These are phyloP conservation scores for Elaeis guineensis DNA, from an alignment of 176 grass and related monocot species.

Conservation along the genomic window DNA sequence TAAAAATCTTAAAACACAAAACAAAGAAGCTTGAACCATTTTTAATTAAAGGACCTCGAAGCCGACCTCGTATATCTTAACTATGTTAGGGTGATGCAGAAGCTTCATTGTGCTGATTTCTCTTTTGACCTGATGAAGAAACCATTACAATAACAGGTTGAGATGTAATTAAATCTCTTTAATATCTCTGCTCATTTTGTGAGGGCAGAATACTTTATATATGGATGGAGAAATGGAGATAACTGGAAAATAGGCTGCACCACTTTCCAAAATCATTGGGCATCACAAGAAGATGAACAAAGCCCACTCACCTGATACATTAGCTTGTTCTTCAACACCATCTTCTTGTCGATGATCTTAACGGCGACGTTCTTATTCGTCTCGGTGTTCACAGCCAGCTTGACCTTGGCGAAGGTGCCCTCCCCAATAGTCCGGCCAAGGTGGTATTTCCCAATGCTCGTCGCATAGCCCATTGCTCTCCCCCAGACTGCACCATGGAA, in stretches of 20 bases:
- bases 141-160: neutral
- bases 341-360: conserved; percentile 60
- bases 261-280: too few species aligned
- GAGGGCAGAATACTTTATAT: too few species aligned
- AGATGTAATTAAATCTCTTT: too few species aligned
- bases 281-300: neutral
- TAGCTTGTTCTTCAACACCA: conserved; percentile 45
- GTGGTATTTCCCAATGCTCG: conserved; percentile 47
- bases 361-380: conserved; percentile 37
- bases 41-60: neutral
- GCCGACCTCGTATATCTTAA: conserved; percentile 54
- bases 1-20: neutral
- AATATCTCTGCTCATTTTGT: too few species aligned
- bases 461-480: conserved; percentile 25
- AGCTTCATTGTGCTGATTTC: conserved; percentile 69
- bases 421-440: conserved; percentile 55
- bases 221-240: too few species aligned
- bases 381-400: conserved; percentile 38
- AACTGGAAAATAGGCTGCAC: too few species aligned
- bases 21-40: neutral
- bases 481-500: neutral
- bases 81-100: conserved; percentile 67
- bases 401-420: conserved; percentile 67
- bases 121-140: conserved; percentile 18
- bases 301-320: conserved; percentile 30